Percentiles rank a stretch among this genome's conserved stretches.
These are phyloP conservation scores for Stagonosporopsis vannaccii DNA, from an alignment of 2,329 filamentous ascomycete genomes.

Conservation along the genomic window DNA sequence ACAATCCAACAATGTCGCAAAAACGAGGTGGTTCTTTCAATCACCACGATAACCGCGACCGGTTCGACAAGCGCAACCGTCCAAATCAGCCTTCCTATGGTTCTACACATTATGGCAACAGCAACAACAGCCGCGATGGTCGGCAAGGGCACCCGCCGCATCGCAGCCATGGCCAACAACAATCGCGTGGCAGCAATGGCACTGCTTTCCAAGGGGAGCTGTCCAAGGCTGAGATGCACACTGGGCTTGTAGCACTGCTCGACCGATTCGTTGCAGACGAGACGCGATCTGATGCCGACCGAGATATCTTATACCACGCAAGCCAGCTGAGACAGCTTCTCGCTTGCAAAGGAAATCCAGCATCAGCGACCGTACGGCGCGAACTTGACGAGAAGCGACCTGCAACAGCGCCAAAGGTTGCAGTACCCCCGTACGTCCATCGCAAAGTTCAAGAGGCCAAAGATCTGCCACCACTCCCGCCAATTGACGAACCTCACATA, in stretches of 20 bases:
- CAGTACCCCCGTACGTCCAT: slow-evolving; percentile 38
- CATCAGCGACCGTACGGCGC: slow-evolving; percentile 62
- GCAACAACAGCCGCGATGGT: slow-evolving; percentile 7
- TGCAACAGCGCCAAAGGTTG: slow-evolving; percentile 22
- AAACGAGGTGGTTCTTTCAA: slow-evolving; percentile 30
- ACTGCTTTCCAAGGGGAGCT: slow-evolving; percentile 18
- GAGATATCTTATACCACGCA: slow-evolving; percentile 39
- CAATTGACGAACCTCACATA: slow-evolving; percentile 65
- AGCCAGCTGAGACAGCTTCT: slow-evolving; percentile 38
- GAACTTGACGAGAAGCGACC: slow-evolving; percentile 41
- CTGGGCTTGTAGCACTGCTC: slow-evolving; percentile 40
- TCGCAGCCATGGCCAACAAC: slow-evolving; percentile 14
- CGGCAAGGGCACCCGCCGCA: slow-evolving; percentile 11
- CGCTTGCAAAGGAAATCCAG: slow-evolving; percentile 34
- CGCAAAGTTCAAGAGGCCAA: slow-evolving; percentile 40
- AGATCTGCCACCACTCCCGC: slow-evolving; percentile 65
- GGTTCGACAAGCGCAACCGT: slow-evolving; percentile 24
- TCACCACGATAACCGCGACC: slow-evolving; percentile 29
- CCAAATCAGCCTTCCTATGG: slow-evolving; percentile 12
- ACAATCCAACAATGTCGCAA: slow-evolving; percentile 27
- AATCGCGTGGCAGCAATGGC: neutral
- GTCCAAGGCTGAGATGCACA: slow-evolving; percentile 34
- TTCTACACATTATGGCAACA: slow-evolving; percentile 5
- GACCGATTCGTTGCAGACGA: slow-evolving; percentile 42
- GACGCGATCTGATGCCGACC: slow-evolving; percentile 31